Evolutionary conservation across 805 yeast species (phyloP), one percentile per base, ranked within the genome.

Genomic region (Barnettozyma siamensis): DNA sequence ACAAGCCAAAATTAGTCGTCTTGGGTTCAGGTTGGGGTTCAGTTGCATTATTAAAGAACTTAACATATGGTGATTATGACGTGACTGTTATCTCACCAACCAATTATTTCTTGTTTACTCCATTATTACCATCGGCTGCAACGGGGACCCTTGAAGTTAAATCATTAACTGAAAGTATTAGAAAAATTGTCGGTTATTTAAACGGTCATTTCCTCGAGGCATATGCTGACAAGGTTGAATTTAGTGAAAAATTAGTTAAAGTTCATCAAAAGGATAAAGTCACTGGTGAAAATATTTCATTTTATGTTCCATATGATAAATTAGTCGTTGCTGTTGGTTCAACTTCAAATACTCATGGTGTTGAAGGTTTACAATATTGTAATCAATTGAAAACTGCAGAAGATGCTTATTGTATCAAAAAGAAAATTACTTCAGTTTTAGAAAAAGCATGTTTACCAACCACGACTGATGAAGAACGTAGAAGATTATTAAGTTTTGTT

Each of bases 21-120:
- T 63, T 80, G 28, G 87, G 87, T 15, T 72, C 80, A 30, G 87
- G 87, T 35, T 80, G 87, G 87, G 87, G 83, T 2, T 72, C 83
- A 8, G 83, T 76, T 23, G 77, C 80, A 12, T 52, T 79, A 9
- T 64, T 80, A 48, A 76, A 74, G 53, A 63, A 65, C 34, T 55
- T 80, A 40, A 67, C 68, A 43, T 68, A 73, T 19, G 72, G 73
- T 33, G 76, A 74, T 48, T 80, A 78, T 57, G 80, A 79, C 49
- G 78, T 80, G 41, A 78, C 83, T 3, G 79, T 80, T 20, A 68
- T 80, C 29, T 78, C 85, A 3, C 87, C 87, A 19, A 76, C 80
- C 3, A 79, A 79, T 55, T 80, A 80, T 58, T 80, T 80, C 59
- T 57, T 80, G 47, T 80, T 80, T 60, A 80, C 87, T 16, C 87